Evolutionary conservation across 495 filamentous ascomycete species (phyloP).

Genomic region (Xylaria sp.): DNA sequence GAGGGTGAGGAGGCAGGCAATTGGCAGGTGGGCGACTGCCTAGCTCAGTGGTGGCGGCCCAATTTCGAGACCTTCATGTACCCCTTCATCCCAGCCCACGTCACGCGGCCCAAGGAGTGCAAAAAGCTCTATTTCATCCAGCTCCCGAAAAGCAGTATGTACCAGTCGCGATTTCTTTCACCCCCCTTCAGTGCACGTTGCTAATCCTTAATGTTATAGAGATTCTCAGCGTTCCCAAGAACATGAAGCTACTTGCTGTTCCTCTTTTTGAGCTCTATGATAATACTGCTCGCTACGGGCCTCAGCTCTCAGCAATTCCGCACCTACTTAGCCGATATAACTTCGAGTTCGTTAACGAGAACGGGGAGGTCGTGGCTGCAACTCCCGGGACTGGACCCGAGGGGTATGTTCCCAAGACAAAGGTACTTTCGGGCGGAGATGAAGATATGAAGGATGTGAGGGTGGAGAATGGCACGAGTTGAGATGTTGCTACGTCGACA

Average conservation of each 20-base stretch:
- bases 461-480: slow-evolving; percentile 38
- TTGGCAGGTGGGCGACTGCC: slow-evolving; percentile 92
- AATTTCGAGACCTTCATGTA: slow-evolving; percentile 99
- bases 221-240: slow-evolving; percentile 97
- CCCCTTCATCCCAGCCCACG: slow-evolving; percentile 93
- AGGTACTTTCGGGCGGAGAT: slow-evolving; percentile 78
- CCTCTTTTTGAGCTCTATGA: slow-evolving; percentile 98
- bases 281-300: slow-evolving; percentile 92
- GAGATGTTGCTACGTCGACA: slow-evolving; percentile 7
- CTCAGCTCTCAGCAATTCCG: slow-evolving; percentile 94
- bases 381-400: slow-evolving; percentile 75
- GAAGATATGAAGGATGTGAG: slow-evolving; percentile 54
- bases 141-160: slow-evolving; percentile 86
- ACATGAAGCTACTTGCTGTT: slow-evolving; percentile 98
- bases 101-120: slow-evolving; percentile 96
- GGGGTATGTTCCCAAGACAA: slow-evolving; percentile 66
- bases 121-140: slow-evolving; percentile 99
- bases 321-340: slow-evolving; percentile 93
- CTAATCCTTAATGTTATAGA: slow-evolving; percentile 60
- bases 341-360: slow-evolving; percentile 98
- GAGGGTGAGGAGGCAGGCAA: slow-evolving; percentile 87
- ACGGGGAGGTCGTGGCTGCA: slow-evolving; percentile 82
- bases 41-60: slow-evolving; percentile 98
- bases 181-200: not conserved
- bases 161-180: not conserved